Conservation (phyloP, 345 rosid genomes). For the Dimocarpus longan region DNA sequence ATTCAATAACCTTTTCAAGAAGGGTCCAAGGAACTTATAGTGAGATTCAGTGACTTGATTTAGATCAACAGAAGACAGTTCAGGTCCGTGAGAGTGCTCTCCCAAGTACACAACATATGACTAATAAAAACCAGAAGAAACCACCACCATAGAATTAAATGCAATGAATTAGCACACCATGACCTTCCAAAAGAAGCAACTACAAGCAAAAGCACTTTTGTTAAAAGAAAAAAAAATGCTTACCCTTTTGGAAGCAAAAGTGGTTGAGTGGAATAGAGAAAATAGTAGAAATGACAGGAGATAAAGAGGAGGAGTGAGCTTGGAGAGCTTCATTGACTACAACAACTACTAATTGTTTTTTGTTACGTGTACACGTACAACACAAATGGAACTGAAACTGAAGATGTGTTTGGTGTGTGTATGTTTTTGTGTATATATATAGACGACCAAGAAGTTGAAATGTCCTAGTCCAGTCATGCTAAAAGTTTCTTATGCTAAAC, state of each 20-base stretch:
- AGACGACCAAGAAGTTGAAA: background rate
- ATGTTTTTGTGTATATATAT: background rate
- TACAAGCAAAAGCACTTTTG: background rate
- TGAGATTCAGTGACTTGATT: constrained; percentile 56
- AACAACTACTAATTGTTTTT: constrained; percentile 5
- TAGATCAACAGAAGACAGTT: constrained; percentile 36
- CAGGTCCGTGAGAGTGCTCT: constrained; percentile 56
- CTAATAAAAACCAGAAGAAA: constrained; percentile 15
- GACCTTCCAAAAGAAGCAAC: background rate
- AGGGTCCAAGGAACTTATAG: constrained; percentile 63
- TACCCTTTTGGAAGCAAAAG: constrained; percentile 52
- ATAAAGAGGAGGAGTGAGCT: constrained; percentile 9
- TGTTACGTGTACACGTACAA: background rate
- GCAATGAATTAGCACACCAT: background rate
- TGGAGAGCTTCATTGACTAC: constrained; percentile 30
- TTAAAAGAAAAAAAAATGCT: constrained; percentile 17
- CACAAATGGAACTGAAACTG: too few species aligned
- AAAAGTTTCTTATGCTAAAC: background rate
- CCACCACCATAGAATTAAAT: background rate
- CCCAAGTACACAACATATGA: constrained; percentile 84
- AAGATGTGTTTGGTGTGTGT: too few species aligned
- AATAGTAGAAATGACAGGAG: constrained; percentile 31
- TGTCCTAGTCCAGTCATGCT: background rate
- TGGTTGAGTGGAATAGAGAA: constrained; percentile 27
- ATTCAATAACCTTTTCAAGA: constrained; percentile 58